Base-by-base conservation (phyloP, 1,284 basidiomycete genomes). In the Trametes pubescens region DNA sequence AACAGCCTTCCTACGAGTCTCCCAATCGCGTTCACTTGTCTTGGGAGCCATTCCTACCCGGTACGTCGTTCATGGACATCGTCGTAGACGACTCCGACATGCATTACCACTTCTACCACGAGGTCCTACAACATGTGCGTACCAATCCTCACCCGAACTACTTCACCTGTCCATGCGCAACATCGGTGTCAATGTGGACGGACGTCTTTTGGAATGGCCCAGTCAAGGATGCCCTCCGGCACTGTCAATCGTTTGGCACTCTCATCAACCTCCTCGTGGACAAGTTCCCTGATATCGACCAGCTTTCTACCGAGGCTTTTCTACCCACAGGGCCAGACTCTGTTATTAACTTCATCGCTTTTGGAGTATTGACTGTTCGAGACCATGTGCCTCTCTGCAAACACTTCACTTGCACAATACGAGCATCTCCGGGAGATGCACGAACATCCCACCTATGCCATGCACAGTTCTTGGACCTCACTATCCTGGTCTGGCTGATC, bases 221-320 rank as follows among this genome's bases (percentile, higher is more conserved):
- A 22, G 18, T 24, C 34, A 48, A n/a, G n/a, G 29, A 32, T n/a
- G 29, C 26, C 49, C 52, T 6, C 7, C 44, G 48, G 6, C 46
- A 34, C 13, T 32, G 29, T 32, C 32, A 35, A 2, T 44, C 35
- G 18, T 63, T 63, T 21, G 51, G 61, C 14, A 59, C 46, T 3
- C 46, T 63, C 14, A 52, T 63, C 24, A 63, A 63, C 44, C 26
- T 40, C 21, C 57, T 63, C 24, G 46, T 51, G 3, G 61, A 59
- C 37, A n/a, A 14, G 32, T 62, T 32, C 51, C 38, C 53, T 8
- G 24, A n/a, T 22, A 16, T 24, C 26, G 16, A 24, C 43, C 14
- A 60, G 47, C 4, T 29, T 37, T 11, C 51, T 29, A 2, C 21
- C n/a, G 21, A 34, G 37, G 21, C 5, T 2, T 53, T 46, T 22